A percentile compares a stretch with the other conserved stretches of the same genome.
Conservation (phyloP, 1,284 basidiomycete species). For the Trichosporon coremiiforme region DNA sequence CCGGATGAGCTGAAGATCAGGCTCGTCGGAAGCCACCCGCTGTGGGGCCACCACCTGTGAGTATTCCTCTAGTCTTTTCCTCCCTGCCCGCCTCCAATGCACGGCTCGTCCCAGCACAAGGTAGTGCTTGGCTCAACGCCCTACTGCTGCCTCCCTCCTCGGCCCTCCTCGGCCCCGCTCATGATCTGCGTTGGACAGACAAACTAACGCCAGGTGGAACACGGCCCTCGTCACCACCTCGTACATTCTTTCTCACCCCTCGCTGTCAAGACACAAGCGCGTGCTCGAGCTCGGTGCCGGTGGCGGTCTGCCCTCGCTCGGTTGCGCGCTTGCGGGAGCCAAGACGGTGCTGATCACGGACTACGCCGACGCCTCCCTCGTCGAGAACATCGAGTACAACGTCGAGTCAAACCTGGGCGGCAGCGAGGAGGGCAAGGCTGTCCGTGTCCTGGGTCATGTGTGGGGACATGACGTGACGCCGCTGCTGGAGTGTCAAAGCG, state of each 20-base stretch:
- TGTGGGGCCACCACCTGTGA: slow-evolving; percentile 89
- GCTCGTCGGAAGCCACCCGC: slow-evolving; percentile 81
- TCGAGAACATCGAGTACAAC: slow-evolving; percentile 77
- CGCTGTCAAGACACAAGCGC: slow-evolving; percentile 53
- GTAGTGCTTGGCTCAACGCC: no score
- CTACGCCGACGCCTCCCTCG: slow-evolving; percentile 79
- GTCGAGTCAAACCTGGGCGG: slow-evolving; percentile 50
- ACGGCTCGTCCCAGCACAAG: no score
- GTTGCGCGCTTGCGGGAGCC: slow-evolving; percentile 71
- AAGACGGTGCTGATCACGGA: slow-evolving; percentile 72
- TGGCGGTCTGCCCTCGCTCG: slow-evolving; percentile 80
- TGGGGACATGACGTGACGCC: slow-evolving; percentile 75
- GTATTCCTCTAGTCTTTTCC: slow-evolving; percentile 40
- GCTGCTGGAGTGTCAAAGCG: slow-evolving; percentile 57
- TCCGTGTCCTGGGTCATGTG: slow-evolving; percentile 69
- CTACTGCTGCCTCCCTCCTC: no score
- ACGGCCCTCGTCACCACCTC: slow-evolving; percentile 73
- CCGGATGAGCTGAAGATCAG: slow-evolving; percentile 63
- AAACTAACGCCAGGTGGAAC: slow-evolving; percentile 69
- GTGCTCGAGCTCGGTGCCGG: slow-evolving; percentile 93
- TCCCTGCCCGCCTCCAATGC: no score
- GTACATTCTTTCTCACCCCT: slow-evolving; percentile 63
- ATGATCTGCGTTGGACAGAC: no score
- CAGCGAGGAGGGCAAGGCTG: not conserved
- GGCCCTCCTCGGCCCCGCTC: no score